These are phyloP conservation scores for Alternaria viburni DNA, from an alignment of 2,329 filamentous ascomycete genomes.

Conservation along the genomic window DNA sequence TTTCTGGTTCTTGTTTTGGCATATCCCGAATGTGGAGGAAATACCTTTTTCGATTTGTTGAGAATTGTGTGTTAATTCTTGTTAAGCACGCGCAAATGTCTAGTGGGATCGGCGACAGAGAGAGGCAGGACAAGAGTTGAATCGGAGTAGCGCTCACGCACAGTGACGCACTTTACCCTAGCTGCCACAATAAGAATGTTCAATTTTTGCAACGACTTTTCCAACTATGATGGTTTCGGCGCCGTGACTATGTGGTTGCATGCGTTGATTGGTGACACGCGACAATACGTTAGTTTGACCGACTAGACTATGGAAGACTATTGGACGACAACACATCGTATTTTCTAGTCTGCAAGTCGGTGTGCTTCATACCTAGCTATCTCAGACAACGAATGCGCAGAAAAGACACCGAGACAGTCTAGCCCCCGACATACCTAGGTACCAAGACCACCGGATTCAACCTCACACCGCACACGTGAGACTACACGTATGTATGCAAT, in stretches of 20 bases:
- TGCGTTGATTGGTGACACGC: not conserved
- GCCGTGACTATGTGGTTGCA: not conserved
- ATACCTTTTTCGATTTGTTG: constrained; percentile 4
- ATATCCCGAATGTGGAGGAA: constrained; percentile 1
- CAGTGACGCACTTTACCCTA: constrained; percentile 2
- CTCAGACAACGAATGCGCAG: not conserved
- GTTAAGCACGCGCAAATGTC: not conserved
- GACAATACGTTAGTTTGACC: not conserved
- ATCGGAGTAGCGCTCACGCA: not conserved
- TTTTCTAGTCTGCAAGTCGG: not conserved
- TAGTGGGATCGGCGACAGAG: not conserved
- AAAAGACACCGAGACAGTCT: not conserved
- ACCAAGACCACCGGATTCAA: not conserved
- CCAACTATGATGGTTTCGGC: not conserved
- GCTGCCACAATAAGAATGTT: not conserved
- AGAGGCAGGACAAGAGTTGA: not conserved
- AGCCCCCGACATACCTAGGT: not conserved
- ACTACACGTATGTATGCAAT: not conserved
- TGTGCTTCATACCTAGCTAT: not conserved
- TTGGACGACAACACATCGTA: not conserved
- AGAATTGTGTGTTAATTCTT: not conserved
- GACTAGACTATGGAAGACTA: not conserved
- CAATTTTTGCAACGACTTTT: not conserved
- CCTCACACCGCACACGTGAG: not conserved
- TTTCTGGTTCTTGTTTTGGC: not conserved